phyloP scores from a whole-genome alignment of 805 yeast species.

The Kregervanrija pseudodelftensis region DNA sequence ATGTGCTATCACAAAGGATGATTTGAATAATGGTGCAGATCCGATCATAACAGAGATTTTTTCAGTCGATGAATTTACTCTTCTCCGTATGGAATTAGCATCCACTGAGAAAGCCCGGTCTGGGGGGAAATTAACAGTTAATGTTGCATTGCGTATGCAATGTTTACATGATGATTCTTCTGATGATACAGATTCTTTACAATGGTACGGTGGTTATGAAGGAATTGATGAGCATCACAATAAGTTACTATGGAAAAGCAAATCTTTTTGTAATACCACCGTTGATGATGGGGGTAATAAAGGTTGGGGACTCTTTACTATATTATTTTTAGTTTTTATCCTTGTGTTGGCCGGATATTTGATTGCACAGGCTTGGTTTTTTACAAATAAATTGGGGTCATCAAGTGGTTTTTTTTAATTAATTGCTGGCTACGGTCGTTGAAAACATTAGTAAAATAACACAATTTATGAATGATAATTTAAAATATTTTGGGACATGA shows the following conservation, averaged over 20 bases:
- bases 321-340: constrained; percentile 72
- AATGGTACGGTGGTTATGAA: not conserved
- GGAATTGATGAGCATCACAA: constrained; percentile 1
- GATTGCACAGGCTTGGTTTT: constrained; percentile 68
- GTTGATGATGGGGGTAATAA: constrained; percentile 20
- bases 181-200: constrained; percentile 14
- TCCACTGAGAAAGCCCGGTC: constrained; percentile 42
- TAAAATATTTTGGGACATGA: constrained; percentile 58
- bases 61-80: too few relatives aligned
- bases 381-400: constrained; percentile 57
- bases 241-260: constrained; percentile 16
- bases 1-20: too few relatives aligned
- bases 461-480: constrained; percentile 53
- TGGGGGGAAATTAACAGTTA: constrained; percentile 58
- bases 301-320: constrained; percentile 78
- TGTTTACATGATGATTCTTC: constrained; percentile 33
- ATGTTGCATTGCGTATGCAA: constrained; percentile 39
- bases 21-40: too few relatives aligned
- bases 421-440: constrained; percentile 60
- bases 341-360: constrained; percentile 65
- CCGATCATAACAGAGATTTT: too few relatives aligned
- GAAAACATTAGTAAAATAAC: constrained; percentile 57
- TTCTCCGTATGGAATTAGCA: constrained; percentile 49
- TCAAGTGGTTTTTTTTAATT: constrained; percentile 65
- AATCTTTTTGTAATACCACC: constrained; percentile 14